Evolutionary conservation across 345 rosid species (phyloP), one percentile per base, ranked within the genome.

Genomic region (Hirschfeldia incana): DNA sequence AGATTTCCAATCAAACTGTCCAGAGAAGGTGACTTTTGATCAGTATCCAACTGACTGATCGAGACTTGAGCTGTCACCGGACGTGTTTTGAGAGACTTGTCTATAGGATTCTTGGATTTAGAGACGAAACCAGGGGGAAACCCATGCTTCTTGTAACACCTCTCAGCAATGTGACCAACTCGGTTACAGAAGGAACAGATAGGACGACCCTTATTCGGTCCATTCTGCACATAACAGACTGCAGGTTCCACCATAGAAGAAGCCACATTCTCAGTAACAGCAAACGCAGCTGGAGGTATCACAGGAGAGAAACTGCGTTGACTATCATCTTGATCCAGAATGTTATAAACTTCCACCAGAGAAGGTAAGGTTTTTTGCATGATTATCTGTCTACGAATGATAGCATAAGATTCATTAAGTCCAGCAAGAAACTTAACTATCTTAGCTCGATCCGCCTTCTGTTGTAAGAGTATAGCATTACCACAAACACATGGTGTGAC

Each of bases 381-480:
- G 9, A 53, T 53, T 1, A 15, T 53, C 8, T 53, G 59, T 0
- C 26, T 5, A 0, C 59, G 8, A 0, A 15, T 53, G 9, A 53
- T 53, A 1, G 8, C 26, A 15, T 53, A 53, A 6, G 59, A 5
- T 0, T 53, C 26, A 4, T 46, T 46, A 0, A 46, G 6, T 0
- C 15, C 55, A 3, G 16, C 55, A 1, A 46, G 12, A 12, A 46
- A 46, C 16, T 46, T 46, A 3, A 46, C 55, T 1, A 46, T 46
- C 59, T 53, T 53, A n/a, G 26, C 3, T 0, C 21, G 5, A 1
- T 53, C 21, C 1, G 59, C 26, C 1, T 53, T 53, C 0, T 15
- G 6, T 1, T 5, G 17, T 0, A n/a, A 1, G 0, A 1, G 4
- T 0, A 1, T 0, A 0, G 59, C 59, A 6, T 53, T 16, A 0